phyloP scores from a whole-genome alignment of 2,329 filamentous ascomycete species.

The Rachicladosporium sp. region DNA sequence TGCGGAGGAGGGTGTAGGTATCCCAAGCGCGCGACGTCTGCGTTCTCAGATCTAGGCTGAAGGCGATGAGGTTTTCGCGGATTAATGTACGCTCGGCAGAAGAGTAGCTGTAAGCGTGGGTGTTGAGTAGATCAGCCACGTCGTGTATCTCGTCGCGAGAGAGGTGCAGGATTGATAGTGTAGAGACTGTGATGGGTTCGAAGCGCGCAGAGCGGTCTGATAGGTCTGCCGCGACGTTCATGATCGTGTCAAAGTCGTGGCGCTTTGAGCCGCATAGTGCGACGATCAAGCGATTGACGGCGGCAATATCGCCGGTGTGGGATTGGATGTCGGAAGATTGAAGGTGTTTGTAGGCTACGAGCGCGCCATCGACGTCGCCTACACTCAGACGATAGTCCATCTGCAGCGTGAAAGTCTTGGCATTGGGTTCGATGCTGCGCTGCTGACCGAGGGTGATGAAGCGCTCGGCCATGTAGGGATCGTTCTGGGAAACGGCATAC shows the following conservation, averaged over 20 bases:
- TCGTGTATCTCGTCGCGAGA: slow-evolving; percentile 65
- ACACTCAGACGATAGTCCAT: slow-evolving; percentile 62
- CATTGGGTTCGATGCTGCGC: slow-evolving; percentile 54
- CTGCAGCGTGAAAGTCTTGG: slow-evolving; percentile 59
- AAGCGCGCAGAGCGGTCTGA: slow-evolving; percentile 58
- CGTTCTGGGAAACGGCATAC: slow-evolving; percentile 56
- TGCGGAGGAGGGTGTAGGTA: slow-evolving; percentile 44
- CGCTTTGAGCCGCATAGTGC: slow-evolving; percentile 50
- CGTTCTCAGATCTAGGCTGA: slow-evolving; percentile 51
- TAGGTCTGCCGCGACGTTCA: slow-evolving; percentile 59
- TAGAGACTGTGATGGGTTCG: slow-evolving; percentile 60
- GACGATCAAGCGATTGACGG: slow-evolving; percentile 60
- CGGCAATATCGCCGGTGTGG: slow-evolving; percentile 46
- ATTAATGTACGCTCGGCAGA: slow-evolving; percentile 56
- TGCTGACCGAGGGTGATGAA: slow-evolving; percentile 56
- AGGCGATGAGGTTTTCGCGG: slow-evolving; percentile 52
- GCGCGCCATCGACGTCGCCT: slow-evolving; percentile 59
- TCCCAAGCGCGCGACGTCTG: slow-evolving; percentile 56
- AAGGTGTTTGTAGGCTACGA: slow-evolving; percentile 51
- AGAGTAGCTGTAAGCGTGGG: slow-evolving; percentile 59
- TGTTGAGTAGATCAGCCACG: slow-evolving; percentile 68
- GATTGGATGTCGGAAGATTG: slow-evolving; percentile 47
- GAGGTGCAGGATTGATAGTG: slow-evolving; percentile 62
- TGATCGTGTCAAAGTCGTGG: slow-evolving; percentile 57
- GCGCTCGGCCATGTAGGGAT: slow-evolving; percentile 61